Evolutionary conservation across 306 rosid species (phyloP).

Genomic region (Adenanthera pavonina): DNA sequence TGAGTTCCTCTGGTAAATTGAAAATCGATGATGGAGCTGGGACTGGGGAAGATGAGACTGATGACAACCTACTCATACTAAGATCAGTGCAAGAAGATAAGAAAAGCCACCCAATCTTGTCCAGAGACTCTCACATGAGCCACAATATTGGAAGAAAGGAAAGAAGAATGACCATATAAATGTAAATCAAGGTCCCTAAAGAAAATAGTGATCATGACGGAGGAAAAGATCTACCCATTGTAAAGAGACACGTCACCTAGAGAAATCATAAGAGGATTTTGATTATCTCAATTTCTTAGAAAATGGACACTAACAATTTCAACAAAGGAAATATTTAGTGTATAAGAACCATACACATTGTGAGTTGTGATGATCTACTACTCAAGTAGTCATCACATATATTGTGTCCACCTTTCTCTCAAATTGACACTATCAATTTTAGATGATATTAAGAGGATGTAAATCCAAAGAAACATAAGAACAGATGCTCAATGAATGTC

Average conservation of each 20-base stretch:
- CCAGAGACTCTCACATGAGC: neutral
- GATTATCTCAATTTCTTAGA: neutral
- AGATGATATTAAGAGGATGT: neutral
- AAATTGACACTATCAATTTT: neutral
- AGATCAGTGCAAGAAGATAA: neutral
- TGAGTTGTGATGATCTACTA: neutral
- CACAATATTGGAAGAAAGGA: neutral
- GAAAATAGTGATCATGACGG: neutral
- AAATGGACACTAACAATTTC: neutral
- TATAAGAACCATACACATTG: neutral
- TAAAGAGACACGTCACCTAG: neutral
- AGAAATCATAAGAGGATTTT: neutral
- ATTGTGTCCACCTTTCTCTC: neutral
- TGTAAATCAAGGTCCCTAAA: neutral
- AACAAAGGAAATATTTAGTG: neutral
- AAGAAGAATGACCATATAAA: neutral
- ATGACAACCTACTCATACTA: neutral
- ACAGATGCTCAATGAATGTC: neutral
- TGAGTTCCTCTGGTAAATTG: neutral
- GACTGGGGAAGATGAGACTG: neutral
- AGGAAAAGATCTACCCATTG: neutral
- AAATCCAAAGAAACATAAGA: neutral
- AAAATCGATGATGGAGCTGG: neutral
- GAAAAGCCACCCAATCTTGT: neutral
- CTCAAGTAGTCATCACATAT: neutral